Conservation (phyloP, 306 rosid species). For the Urtica urens region DNA sequence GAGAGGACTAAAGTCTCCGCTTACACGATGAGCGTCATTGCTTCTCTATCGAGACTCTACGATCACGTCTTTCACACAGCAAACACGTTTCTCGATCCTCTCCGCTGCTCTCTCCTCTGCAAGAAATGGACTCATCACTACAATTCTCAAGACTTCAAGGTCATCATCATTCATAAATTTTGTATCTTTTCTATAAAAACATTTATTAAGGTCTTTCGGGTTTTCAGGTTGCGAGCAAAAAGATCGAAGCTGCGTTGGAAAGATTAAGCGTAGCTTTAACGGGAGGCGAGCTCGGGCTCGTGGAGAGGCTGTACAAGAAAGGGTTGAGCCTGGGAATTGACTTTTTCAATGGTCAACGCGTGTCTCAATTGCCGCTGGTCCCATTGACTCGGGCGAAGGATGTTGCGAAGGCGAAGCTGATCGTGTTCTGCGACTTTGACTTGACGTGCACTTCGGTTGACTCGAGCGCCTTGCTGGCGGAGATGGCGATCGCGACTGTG, state of each 20-base stretch:
- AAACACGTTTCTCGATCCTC: constrained; percentile 3
- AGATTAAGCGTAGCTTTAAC: constrained; percentile 15
- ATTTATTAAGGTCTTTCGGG: not conserved
- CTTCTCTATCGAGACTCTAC: constrained; percentile 16
- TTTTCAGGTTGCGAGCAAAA: constrained; percentile 11
- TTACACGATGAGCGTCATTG: constrained; percentile 15
- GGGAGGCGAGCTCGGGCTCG: constrained; percentile 16
- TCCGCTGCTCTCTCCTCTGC: constrained; percentile 2
- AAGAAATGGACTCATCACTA: constrained; percentile 11
- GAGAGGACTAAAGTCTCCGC: constrained; percentile 20
- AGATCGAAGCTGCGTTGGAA: constrained; percentile 17
- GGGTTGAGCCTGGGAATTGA: constrained; percentile 17
- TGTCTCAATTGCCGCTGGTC: constrained; percentile 12
- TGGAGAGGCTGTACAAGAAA: constrained; percentile 15
- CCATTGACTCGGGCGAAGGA: constrained; percentile 13
- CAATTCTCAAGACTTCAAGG: constrained; percentile 12
- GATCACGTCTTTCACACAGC: constrained; percentile 1
- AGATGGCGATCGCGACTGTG: constrained; percentile 7
- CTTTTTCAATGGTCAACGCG: constrained; percentile 3
- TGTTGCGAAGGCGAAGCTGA: constrained; percentile 3
- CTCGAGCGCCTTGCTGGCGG: constrained; percentile 14
- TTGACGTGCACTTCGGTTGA: constrained; percentile 20
- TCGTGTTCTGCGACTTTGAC: constrained; percentile 22
- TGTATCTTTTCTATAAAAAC: not conserved
- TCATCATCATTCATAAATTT: not conserved